Evolutionary conservation across 2,329 filamentous ascomycete genomes (phyloP), one percentile per base, ranked within the genome.

Genomic region (Epichloe uncinata): DNA sequence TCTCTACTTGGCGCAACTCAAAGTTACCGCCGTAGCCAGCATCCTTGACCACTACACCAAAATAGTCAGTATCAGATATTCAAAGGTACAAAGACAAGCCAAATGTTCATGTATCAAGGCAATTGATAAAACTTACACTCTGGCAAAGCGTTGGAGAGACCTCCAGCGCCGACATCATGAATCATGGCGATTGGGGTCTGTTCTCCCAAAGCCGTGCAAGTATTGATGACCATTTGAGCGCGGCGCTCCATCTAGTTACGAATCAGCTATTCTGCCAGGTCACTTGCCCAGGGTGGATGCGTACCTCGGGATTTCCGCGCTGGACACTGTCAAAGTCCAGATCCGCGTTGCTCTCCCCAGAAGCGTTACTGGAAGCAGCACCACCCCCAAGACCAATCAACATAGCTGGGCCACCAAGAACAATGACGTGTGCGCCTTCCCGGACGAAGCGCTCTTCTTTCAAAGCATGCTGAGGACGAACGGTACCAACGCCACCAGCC

Each of bases 271-370:
- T 18, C 3, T 22, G 18, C 18, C 44, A 37, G 35, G 5, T n/a
- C 7, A 22, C 16, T 16, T 18, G 12, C 12, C 11, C 5, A 15
- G 6, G 3, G 13, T 4, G 9, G 26, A 13, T 12, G 38, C 52
- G 41, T 13, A 57, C 58, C 54, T 98, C 93, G 1, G 93, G 90
- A 62, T 98, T 98, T 44, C 91, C 93, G 69, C 93, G 78, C 70
- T 98, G 93, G 34, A 98, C 93, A 71, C 89, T 96, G 59, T 91
- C 88, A 68, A 97, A 98, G 65, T 98, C 93, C 2, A 98, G 75
- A 57, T 96, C 90, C 0, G 90, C 88, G 44, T 86, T 93, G 34
- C 84, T 85, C 70, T 96, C 88, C 45, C 85, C 87, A 16, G 88
- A 93, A 37, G 87, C 81, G 53, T 89, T 86, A 70, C 87, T 95